A percentile compares a stretch with the other conserved stretches of the same genome.
These are phyloP conservation scores for Thamnidium elegans DNA, from an alignment of 192 early-diverging fungal genomes.

Conservation along the genomic window DNA sequence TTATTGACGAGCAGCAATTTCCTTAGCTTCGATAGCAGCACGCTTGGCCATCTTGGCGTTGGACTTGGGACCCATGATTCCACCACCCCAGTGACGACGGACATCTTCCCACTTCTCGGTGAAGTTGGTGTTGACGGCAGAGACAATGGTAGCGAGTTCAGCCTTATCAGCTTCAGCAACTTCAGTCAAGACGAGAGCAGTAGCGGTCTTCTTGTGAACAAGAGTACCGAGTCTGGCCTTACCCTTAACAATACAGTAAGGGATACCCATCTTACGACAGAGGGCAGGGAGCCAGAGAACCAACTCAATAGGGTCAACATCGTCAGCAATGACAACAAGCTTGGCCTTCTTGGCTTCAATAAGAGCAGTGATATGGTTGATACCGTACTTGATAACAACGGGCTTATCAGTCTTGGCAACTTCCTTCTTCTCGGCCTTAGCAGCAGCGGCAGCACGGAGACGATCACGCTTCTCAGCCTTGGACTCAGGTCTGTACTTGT, in stretches of 20 bases:
- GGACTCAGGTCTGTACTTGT: constrained; percentile 99
- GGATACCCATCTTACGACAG: constrained; percentile 99
- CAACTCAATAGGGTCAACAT: constrained; percentile 99
- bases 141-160: constrained; percentile 81
- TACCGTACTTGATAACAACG: constrained; percentile 96
- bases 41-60: constrained; percentile 78
- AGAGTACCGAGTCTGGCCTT: constrained; percentile 98
- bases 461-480: constrained; percentile 94
- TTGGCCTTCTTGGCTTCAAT: constrained; percentile 99
- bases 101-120: constrained; percentile 90
- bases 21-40: constrained; percentile 53
- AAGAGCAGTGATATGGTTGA: constrained; percentile 98
- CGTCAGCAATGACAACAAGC: constrained; percentile 98
- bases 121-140: constrained; percentile 92
- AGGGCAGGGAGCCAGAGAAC: constrained; percentile 99
- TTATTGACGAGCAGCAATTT: constrained; percentile 44
- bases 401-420: constrained; percentile 87
- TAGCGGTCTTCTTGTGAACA: constrained; percentile 99
- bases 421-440: constrained; percentile 86
- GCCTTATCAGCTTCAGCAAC: constrained; percentile 95
- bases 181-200: constrained; percentile 92
- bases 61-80: constrained; percentile 94
- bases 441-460: constrained; percentile 81
- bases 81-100: constrained; percentile 97
- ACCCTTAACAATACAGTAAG: constrained; percentile 99